These are phyloP conservation scores for Osmanthus fragrans DNA, from an alignment of 257 asterid genomes.

Conservation along the genomic window DNA sequence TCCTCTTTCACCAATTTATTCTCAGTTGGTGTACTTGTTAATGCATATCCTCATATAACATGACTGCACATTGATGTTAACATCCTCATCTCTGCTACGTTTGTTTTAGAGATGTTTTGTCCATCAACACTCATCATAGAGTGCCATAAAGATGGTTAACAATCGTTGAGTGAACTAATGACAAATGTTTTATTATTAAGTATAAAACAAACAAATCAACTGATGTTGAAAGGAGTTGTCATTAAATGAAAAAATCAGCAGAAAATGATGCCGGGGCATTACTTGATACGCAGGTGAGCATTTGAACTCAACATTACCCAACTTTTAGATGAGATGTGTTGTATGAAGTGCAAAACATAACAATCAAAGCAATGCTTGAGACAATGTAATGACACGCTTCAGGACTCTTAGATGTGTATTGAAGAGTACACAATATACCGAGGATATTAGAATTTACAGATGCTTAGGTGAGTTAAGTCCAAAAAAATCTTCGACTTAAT, in stretches of 20 bases:
- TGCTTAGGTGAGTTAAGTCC: background rate
- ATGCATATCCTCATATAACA: background rate
- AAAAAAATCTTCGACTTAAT: background rate
- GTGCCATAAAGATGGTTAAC: too few species aligned
- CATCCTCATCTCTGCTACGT: background rate
- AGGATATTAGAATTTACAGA: background rate
- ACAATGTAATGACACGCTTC: background rate
- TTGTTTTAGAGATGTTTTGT: too few species aligned
- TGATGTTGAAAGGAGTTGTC: background rate
- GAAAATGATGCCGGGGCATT: background rate
- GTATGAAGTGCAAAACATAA: background rate
- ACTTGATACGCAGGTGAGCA: background rate
- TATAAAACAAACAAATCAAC: background rate
- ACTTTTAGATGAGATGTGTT: background rate
- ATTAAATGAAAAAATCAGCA: background rate
- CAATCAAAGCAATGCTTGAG: background rate
- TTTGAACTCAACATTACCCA: background rate
- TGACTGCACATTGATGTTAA: background rate
- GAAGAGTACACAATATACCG: background rate
- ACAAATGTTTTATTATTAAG: background rate
- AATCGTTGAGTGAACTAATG: background rate
- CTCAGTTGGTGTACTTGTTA: background rate
- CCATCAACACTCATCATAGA: too few species aligned
- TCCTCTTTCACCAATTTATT: background rate
- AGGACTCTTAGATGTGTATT: background rate